Conservation (phyloP, 306 rosid species). For the Cicer chorassanicum region DNA sequence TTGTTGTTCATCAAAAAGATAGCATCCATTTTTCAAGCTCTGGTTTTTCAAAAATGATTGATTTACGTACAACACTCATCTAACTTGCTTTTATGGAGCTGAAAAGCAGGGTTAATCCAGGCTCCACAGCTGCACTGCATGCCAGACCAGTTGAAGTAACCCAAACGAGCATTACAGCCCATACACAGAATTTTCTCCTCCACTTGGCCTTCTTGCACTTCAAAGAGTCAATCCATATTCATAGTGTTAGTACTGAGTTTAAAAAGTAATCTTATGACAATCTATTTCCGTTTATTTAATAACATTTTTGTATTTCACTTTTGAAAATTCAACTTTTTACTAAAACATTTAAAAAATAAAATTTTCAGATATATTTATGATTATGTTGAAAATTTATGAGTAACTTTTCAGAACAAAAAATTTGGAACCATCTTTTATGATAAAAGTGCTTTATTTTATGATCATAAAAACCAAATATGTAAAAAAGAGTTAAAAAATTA, state of each 20-base stretch:
- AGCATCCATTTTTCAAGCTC: slow-evolving; percentile 30
- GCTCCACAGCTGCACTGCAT: slow-evolving; percentile 93
- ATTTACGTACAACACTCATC: slow-evolving; percentile 64
- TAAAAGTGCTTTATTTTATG: background rate
- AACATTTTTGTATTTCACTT: background rate
- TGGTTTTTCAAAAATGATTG: background rate
- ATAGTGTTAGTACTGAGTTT: slow-evolving; percentile 38
- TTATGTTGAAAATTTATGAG: background rate
- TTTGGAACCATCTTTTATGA: background rate
- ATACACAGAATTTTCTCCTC: slow-evolving; percentile 73
- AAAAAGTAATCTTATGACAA: background rate
- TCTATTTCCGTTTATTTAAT: background rate
- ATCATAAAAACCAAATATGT: background rate
- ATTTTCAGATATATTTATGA: background rate
- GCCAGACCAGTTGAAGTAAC: slow-evolving; percentile 89
- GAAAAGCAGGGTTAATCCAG: slow-evolving; percentile 89
- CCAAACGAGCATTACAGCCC: slow-evolving; percentile 85
- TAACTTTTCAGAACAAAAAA: background rate
- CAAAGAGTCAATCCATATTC: slow-evolving; percentile 39
- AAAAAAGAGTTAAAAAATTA: background rate
- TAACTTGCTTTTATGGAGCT: slow-evolving; percentile 76
- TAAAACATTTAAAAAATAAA: too few relatives aligned
- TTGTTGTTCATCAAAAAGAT: slow-evolving; percentile 10
- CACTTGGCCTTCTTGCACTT: slow-evolving; percentile 86
- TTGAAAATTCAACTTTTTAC: background rate